Conservation (phyloP, 768 basidiomycete genomes). For the Russula emetica region DNA sequence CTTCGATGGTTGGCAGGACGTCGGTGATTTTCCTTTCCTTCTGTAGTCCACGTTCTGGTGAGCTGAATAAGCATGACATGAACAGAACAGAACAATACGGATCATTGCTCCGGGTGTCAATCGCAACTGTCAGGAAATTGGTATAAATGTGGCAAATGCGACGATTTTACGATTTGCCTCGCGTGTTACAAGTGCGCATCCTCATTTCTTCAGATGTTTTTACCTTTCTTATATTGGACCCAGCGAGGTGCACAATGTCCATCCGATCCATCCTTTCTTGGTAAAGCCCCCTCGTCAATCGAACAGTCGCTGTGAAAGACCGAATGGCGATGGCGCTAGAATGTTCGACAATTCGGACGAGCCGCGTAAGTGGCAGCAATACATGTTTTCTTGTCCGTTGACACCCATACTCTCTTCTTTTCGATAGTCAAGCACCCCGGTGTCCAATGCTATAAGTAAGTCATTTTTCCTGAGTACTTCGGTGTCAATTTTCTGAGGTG, state of each 20-base stretch:
- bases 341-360: slow-evolving; percentile 17
- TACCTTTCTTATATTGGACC: slow-evolving; percentile 14
- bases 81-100: slow-evolving; percentile 72
- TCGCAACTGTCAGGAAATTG: slow-evolving; percentile 56
- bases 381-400: slow-evolving; percentile 7
- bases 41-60: slow-evolving; percentile 4
- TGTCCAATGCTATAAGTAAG: slow-evolving; percentile 27
- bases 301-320: slow-evolving; percentile 40
- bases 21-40: slow-evolving; percentile 53
- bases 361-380: slow-evolving; percentile 17
- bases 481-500: slow-evolving; percentile 7
- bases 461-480: background rate
- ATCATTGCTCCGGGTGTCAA: slow-evolving; percentile 78
- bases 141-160: slow-evolving; percentile 82
- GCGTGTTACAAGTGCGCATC: slow-evolving; percentile 69
- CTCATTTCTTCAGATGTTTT: background rate
- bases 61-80: background rate
- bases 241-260: slow-evolving; percentile 88
- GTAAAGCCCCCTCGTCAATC: slow-evolving; percentile 46
- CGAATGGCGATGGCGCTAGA: slow-evolving; percentile 27
- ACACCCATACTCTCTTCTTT: background rate
- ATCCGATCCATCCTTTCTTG: slow-evolving; percentile 85
- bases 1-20: slow-evolving; percentile 77
- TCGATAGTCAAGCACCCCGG: slow-evolving; percentile 26
- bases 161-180: slow-evolving; percentile 74